phyloP scores from a whole-genome alignment of 805 yeast species.

The Hanseniaspora singularis region DNA sequence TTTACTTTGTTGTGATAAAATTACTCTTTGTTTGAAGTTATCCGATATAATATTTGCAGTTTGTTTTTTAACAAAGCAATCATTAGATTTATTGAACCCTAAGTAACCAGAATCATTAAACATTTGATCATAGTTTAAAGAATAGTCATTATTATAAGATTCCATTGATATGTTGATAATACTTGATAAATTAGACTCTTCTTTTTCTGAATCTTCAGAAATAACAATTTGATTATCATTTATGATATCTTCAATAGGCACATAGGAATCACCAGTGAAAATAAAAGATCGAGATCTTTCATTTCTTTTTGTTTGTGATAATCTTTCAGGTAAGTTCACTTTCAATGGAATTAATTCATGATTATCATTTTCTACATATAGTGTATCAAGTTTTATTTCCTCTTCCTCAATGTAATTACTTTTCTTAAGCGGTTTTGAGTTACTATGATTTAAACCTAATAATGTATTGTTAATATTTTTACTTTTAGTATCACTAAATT shows the following conservation, averaged over 20 bases:
- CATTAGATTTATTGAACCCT: neutral
- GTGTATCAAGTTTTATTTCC: slow-evolving; percentile 17
- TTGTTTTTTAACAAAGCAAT: neutral
- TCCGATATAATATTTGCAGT: neutral
- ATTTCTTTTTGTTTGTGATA: neutral
- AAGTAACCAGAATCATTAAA: neutral
- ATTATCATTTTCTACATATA: slow-evolving; percentile 16
- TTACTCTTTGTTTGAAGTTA: neutral
- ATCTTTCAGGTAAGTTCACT: neutral
- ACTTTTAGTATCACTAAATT: too few species aligned
- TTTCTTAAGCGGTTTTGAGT: neutral
- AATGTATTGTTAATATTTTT: too few species aligned
- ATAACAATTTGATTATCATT: neutral
- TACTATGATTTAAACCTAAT: neutral
- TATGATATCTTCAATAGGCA: neutral
- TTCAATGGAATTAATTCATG: neutral
- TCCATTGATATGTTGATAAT: neutral
- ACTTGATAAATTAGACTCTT: neutral
- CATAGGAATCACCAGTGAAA: neutral
- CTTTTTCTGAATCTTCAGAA: neutral
- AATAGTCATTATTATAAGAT: neutral
- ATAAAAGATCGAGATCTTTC: neutral
- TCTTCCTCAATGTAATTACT: too few species aligned
- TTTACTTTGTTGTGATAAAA: neutral
- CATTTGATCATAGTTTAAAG: neutral